Base-by-base conservation (phyloP, 1,284 basidiomycete genomes). In the Trichosporon ovoides region DNA sequence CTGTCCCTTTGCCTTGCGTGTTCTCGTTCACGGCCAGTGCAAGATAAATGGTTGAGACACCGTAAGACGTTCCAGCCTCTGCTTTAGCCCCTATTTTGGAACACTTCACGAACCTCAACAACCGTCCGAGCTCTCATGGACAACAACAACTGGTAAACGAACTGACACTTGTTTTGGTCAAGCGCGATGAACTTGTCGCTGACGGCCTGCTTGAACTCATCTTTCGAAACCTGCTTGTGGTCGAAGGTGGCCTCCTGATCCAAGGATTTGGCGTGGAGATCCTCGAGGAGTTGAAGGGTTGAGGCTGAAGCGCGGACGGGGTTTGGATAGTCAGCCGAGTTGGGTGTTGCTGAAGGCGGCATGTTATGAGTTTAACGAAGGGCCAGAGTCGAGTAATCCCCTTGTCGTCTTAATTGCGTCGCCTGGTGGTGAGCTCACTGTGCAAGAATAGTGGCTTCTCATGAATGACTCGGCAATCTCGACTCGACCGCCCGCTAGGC, bases 21-120 rank as follows among this genome's bases (percentile, higher is more conserved):
- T 63, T 66, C 16, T 53, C 53, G n/a, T 33, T 11, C 0, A 67
- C 64, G 12, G 70, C 69, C 10, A 71, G 61, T 3, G 69, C 62
- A 4, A 71, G 66, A 57, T 71, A 71, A 54, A 71, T 68, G 16
- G 69, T 71, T n/a, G 59, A 63, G 13, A 71, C 69, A 28, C 69
- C 69, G 34, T 57, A 71, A 40, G 64, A 66, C 19, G 69, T 71
- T 7, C 69, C 69, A 1, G 62, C 68, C 66, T 70, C 40, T 10
- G 13, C 7, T 22, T 48, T 14, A 48, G 43, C 24, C 5, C 1
- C 16, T 2, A 2, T 1, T 16, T 46, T 9, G 6, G 22, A 19
- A 7, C 3, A 5, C 1, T 7, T 5, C 14, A 28, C 13, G 11
- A 28, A 48, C 43, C 24, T 48, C 43, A 16, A 48, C 43, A 5